Evolutionary conservation across 768 basidiomycete genomes (phyloP).

Genomic region (Amanita pseudoporphyria): DNA sequence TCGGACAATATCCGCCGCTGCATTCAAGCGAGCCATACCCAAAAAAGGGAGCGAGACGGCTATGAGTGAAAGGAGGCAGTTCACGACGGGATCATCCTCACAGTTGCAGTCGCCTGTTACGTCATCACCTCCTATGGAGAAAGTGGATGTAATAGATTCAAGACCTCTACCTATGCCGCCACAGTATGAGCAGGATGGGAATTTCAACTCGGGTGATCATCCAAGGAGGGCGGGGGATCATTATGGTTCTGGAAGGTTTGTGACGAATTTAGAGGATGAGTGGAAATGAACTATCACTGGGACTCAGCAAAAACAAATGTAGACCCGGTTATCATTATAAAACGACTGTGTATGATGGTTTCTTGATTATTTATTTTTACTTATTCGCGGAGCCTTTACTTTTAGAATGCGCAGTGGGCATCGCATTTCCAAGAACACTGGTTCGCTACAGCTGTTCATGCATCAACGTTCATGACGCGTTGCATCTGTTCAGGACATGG

Average conservation of each 20-base stretch:
- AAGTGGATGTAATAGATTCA: not conserved
- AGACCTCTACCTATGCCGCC: conserved; percentile 4
- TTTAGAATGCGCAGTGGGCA: no score
- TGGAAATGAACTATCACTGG: not conserved
- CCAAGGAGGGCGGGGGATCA: not conserved
- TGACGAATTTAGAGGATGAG: conserved; percentile 33
- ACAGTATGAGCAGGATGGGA: not conserved
- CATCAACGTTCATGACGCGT: no score
- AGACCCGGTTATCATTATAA: no score
- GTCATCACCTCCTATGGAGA: not conserved
- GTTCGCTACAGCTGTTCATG: no score
- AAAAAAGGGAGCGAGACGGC: conserved; percentile 3
- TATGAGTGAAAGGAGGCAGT: not conserved
- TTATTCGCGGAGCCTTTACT: no score
- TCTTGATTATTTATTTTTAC: no score
- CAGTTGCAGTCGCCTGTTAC: not conserved
- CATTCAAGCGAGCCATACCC: conserved; percentile 49
- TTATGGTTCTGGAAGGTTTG: conserved; percentile 35
- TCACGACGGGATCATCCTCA: not conserved
- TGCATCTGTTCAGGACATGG: no score
- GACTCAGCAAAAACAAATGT: no score
- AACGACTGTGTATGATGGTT: no score
- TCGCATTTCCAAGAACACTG: no score
- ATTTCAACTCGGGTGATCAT: not conserved
- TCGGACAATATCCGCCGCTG: conserved; percentile 70